Evolutionary conservation across 2,329 filamentous ascomycete genomes (phyloP), one percentile per base, ranked within the genome.

Genomic region (Hypoxylon rubiginosum): DNA sequence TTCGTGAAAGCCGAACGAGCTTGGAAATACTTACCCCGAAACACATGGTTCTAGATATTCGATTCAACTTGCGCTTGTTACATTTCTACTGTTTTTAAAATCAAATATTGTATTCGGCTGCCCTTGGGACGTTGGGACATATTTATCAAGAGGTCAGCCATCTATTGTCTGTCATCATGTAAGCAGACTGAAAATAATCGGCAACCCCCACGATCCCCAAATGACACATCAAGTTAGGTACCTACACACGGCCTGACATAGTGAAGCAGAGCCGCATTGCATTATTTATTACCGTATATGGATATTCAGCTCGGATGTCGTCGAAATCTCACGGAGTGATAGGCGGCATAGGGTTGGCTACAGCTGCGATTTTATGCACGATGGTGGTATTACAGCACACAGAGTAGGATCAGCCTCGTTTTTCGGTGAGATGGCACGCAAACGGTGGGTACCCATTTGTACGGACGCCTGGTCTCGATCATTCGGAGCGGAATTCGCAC

Each of bases 341-440:
- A 15, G 4, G 24, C 21, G 13, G 19, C 17, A 45, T 11, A 24
- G 19, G 21, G 21, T 24, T 26, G 21, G 43, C 21, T 45, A 45
- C 21, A 10, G 13, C 21, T 11, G 34, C 4, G 8, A 4, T 17
- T 49, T 1, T 5, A 30, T 49, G 46, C 46, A 32, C 6, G 26
- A 6, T 11, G 46, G 46, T 49, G 15, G 26, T 30, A 30, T 30
- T 49, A 49, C 46, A 49, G 26, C 46, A 26, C 24, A 30, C 8
- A 49, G 46, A 26, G 43, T 48, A 26, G 43, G 19, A 49, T 28
- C 46, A 49, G 46, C 21, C 24, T 28, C 21, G 21, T 48, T 48
- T 48, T 24, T 26, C 21, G 46, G 24, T 17, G 24, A 49, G 24
- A 26, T 49, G 24, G 46, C 21, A n/a, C 39, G 10, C 6, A 17